These are phyloP conservation scores for Marchantia paleacea DNA, from an alignment of 225 moss, liverwort and hornwort species.

Conservation along the genomic window DNA sequence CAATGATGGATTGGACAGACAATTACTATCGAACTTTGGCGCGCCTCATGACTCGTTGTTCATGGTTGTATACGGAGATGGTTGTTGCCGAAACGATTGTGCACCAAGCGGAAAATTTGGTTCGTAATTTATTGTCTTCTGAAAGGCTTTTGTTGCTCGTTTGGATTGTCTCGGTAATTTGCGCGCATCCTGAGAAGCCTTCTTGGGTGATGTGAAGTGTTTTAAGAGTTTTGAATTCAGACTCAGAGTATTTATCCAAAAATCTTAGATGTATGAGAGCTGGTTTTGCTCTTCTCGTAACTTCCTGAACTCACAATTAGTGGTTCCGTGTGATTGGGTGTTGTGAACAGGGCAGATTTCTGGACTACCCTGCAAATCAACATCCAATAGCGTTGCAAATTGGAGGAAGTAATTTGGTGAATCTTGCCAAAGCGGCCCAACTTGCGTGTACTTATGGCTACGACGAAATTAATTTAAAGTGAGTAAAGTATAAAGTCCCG, in stretches of 20 bases:
- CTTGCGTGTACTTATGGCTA: constrained; percentile 80
- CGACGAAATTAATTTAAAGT: constrained; percentile 96
- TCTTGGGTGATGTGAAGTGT: neutral
- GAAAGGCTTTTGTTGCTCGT: neutral
- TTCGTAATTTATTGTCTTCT: constrained; percentile 6
- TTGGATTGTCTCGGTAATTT: neutral
- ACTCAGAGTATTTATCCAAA: neutral
- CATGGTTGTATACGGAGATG: constrained; percentile 99
- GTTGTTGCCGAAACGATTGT: constrained; percentile 93
- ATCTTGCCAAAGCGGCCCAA: constrained; percentile 75
- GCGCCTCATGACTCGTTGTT: constrained; percentile 78
- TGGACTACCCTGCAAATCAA: constrained; percentile 77
- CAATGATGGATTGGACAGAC: constrained; percentile 99
- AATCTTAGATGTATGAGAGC: neutral
- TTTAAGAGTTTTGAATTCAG: neutral
- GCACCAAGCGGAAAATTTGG: constrained; percentile 89
- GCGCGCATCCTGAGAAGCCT: neutral
- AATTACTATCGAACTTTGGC: constrained; percentile 93
- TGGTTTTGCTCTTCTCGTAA: neutral
- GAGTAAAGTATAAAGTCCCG: neutral
- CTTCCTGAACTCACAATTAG: neutral
- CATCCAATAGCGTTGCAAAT: constrained; percentile 94
- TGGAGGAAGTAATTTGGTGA: constrained; percentile 77
- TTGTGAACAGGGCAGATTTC: constrained; percentile 65
- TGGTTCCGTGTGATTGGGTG: no score